Base-by-base conservation (phyloP, 148 eudicot species). In the Chenopodium formosanum region DNA sequence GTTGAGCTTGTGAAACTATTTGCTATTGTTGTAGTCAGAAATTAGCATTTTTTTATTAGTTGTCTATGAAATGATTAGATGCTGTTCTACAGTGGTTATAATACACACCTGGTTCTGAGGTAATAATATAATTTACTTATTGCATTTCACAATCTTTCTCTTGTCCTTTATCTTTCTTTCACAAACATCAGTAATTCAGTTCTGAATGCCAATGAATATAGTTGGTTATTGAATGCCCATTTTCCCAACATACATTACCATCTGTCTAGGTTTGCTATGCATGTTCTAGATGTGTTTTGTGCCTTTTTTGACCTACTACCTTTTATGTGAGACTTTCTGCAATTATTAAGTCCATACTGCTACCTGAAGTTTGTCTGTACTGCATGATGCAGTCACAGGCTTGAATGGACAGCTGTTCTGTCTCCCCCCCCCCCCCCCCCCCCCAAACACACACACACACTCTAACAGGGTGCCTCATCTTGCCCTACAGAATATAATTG, bases 71-170 rank as follows among this genome's bases (percentile, higher is more conserved):
- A 32, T 17, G 9, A 7, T 60, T 53, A 53, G 47, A 31, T 50
- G 16, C 37, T 67, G 70, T 67, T 67, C 17, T 46, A 27, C 73
- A 66, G 25, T 46, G 60, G 46, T 67, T 14, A 48, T 50, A 56
- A 56, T 56, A 56, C 62, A 56, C 60, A 56, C n/a, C 74, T 44
- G 32, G 17, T 56, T 50, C 34, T 70, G 66, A 79, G 81, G 47
- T 68, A 69, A 56, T 17, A 16, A 48, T 14, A 47, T 11, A 20
- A 47, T 25, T 62, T 56, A 3, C 58, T 64, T 20, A 0, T 14
- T 31, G 1, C 29, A 44, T 34, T 4, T 13, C 5, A 48, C 25
- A 53, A 75, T 19, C 62, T 56, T 56, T 56, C 62, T 56, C 62
- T 56, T 7, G 17, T 6, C 62, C 17, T 56, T 12, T 14, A 14